Conservation (phyloP, 75 land plant genomes). For the Selaginella moellendorffii region DNA sequence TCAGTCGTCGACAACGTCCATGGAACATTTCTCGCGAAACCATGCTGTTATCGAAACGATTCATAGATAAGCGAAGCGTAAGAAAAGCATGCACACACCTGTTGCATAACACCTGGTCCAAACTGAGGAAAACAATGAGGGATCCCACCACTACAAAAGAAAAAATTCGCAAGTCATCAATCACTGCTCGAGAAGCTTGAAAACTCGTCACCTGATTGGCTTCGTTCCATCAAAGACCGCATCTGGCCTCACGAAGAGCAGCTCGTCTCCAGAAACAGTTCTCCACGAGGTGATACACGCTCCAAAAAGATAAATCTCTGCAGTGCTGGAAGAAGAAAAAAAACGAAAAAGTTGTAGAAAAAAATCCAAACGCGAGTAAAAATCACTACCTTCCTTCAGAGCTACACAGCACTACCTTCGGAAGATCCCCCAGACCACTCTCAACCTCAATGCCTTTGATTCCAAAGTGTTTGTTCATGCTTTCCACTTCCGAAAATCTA, state of each 20-base stretch:
- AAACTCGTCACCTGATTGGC: conserved; percentile 56
- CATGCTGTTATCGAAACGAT: conserved; percentile 52
- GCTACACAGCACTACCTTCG: conserved; percentile 16
- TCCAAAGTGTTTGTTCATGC: background rate
- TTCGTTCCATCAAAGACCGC: conserved; percentile 89
- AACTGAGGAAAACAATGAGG: conserved; percentile 99
- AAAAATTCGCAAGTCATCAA: too few species aligned
- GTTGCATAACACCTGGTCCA: conserved; percentile 95
- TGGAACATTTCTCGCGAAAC: conserved; percentile 88
- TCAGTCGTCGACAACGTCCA: conserved; percentile 59
- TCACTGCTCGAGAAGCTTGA: too few species aligned
- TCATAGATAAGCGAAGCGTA: background rate
- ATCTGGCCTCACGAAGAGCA: conserved; percentile 95
- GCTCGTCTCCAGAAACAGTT: conserved; percentile 48
- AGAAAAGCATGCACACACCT: conserved; percentile 31
- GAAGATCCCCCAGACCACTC: conserved; percentile 19
- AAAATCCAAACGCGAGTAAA: too few species aligned
- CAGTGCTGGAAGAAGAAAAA: conserved; percentile 39
- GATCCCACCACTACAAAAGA: conserved; percentile 73
- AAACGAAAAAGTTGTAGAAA: too few species aligned
- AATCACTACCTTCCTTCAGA: conserved; percentile 20
- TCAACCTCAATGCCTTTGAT: conserved; percentile 15
- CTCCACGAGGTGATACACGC: conserved; percentile 91
- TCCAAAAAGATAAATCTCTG: conserved; percentile 80
- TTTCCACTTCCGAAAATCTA: background rate